Conservation (phyloP, 225 moss, liverwort and hornwort genomes). For the Thuidium tamariscinum region DNA sequence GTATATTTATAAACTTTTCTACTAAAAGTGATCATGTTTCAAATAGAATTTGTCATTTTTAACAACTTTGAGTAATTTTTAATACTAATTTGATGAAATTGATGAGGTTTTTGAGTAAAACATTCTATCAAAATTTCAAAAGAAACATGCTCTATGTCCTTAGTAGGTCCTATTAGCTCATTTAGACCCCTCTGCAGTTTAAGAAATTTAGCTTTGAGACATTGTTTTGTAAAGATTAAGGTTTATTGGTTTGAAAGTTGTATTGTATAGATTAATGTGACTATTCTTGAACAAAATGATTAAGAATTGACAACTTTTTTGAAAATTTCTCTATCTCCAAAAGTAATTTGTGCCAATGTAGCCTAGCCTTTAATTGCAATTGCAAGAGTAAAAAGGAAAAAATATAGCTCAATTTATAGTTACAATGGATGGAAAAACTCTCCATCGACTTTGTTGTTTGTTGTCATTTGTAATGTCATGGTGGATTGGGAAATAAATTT, state of each 20-base stretch:
- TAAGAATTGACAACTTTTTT: not conserved
- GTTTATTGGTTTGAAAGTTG: not conserved
- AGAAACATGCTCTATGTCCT: too few relatives aligned
- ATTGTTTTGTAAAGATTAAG: not conserved
- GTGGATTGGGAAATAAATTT: not conserved
- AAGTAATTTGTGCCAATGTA: rapidly evolving
- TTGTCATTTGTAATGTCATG: not conserved
- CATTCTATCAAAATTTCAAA: too few relatives aligned
- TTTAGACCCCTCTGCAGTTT: too few relatives aligned
- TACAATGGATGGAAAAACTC: not conserved
- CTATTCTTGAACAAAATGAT: not conserved
- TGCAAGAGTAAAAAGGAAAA: not conserved
- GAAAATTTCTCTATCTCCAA: not conserved
- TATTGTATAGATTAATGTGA: too few relatives aligned
- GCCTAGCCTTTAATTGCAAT: not conserved
- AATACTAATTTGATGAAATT: too few relatives aligned
- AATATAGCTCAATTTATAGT: not conserved
- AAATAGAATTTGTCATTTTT: too few relatives aligned
- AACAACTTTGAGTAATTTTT: too few relatives aligned
- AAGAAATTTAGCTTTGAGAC: not conserved
- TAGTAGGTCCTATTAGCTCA: too few relatives aligned
- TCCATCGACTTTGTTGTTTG: not conserved
- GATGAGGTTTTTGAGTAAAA: too few relatives aligned
- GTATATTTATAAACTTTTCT: too few relatives aligned
- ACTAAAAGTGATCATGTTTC: too few relatives aligned